A percentile compares a stretch with the other conserved stretches of the same genome.
These are phyloP conservation scores for Colletotrichum filicis DNA, from an alignment of 2,329 filamentous ascomycete genomes.

Conservation along the genomic window DNA sequence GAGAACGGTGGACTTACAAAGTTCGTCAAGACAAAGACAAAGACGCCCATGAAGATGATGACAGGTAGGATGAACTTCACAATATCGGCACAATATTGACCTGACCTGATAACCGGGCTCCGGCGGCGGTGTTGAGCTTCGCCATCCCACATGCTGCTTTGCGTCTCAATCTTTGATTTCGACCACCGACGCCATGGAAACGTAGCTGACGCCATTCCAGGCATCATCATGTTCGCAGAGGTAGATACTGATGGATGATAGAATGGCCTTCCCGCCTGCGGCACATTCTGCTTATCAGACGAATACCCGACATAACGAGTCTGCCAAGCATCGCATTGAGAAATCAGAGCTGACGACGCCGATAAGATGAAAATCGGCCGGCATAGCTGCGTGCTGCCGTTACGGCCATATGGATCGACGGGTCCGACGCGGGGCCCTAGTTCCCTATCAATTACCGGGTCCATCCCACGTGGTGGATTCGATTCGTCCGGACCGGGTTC, in stretches of 20 bases:
- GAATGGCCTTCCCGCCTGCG: not conserved
- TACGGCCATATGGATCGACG: not conserved
- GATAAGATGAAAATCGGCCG: not conserved
- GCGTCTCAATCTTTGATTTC: not conserved
- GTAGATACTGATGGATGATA: not conserved
- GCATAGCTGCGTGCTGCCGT: not conserved
- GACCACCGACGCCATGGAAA: not conserved
- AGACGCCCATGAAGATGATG: not conserved
- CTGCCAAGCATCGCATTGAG: not conserved
- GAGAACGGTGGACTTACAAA: not conserved
- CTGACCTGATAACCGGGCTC: not conserved
- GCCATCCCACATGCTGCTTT: not conserved
- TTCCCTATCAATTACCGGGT: conserved; percentile 21
- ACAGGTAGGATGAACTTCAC: not conserved
- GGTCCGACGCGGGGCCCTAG: not conserved
- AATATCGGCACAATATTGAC: not conserved
- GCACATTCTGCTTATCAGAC: not conserved
- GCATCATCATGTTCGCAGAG: not conserved
- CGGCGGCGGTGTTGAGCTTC: not conserved
- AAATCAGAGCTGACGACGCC: not conserved
- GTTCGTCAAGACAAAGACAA: not conserved
- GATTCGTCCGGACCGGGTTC: conserved; percentile 11
- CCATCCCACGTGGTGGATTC: conserved; percentile 32
- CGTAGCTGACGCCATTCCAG: not conserved
- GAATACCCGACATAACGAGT: not conserved